Base-by-base conservation (phyloP, 139 green algal species). In the Deuterostichococcus epilithicus region DNA sequence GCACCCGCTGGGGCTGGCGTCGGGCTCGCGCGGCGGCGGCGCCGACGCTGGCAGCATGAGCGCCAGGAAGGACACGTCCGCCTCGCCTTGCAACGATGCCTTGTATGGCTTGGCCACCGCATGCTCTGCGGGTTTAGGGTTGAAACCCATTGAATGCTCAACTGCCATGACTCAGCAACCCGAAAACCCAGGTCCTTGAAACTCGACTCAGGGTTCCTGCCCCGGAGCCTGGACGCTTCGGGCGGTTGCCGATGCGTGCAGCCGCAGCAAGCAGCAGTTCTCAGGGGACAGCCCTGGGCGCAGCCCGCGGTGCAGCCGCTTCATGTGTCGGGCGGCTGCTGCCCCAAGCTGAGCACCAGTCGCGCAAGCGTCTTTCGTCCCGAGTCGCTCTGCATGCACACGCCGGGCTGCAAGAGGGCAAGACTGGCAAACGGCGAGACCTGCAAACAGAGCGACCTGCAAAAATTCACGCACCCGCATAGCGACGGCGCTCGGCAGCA, bases 91-190 rank as follows among this genome's bases (percentile, higher is more conserved):
- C 36, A 52, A 36, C 30, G 30, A 63, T 39, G 69, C 45, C 47
- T 74, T 58, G 71, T 83, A 83, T 28, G 82, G 77, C 72, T 88
- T 88, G 60, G 85, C 78, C 59, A 77, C 59, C 23, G 73, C 70
- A 36, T 80, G 68, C 58, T 76, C 25, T 32, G 66, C 78, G 28
- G n/a, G n/a, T n/a, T n/a, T n/a, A n/a, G n/a, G n/a, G n/a, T n/a
- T n/a, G n/a, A n/a, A n/a, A n/a, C n/a, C n/a, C n/a, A n/a, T n/a
- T n/a, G n/a, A n/a, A n/a, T n/a, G n/a, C n/a, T n/a, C n/a, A n/a
- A n/a, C n/a, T n/a, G n/a, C n/a, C n/a, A n/a, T n/a, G n/a, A n/a
- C n/a, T n/a, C n/a, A n/a, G n/a, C n/a, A n/a, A n/a, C n/a, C n/a
- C n/a, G n/a, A n/a, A n/a, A n/a, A n/a, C n/a, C n/a, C n/a, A n/a